phyloP scores from a whole-genome alignment of 2,329 filamentous ascomycete genomes.

The Aurifilum marmelostoma region DNA sequence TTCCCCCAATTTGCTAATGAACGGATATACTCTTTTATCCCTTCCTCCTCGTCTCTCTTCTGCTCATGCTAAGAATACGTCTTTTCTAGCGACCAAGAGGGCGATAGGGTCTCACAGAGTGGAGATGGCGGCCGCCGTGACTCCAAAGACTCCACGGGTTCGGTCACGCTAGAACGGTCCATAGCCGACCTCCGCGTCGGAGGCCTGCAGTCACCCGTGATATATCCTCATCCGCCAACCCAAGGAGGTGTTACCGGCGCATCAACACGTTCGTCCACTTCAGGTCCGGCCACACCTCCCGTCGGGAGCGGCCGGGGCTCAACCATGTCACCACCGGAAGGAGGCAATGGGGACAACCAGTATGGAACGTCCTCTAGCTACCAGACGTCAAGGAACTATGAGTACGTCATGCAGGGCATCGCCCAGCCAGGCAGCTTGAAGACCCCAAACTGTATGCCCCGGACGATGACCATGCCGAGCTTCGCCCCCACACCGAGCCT shows the following conservation, averaged over 20 bases:
- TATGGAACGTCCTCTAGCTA: constrained; percentile 15
- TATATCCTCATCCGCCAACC: constrained; percentile 27
- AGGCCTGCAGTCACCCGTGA: constrained; percentile 12
- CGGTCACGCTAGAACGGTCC: constrained; percentile 15
- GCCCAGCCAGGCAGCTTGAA: constrained; percentile 21
- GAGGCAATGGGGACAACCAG: constrained; percentile 7
- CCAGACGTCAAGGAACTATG: background rate
- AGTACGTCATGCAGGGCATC: constrained; percentile 14
- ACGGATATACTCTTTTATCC: background rate
- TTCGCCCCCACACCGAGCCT: constrained; percentile 34
- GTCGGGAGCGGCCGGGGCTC: constrained; percentile 8
- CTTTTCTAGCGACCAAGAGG: constrained; percentile 48
- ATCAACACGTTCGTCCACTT: constrained; percentile 29
- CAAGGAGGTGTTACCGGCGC: constrained; percentile 24
- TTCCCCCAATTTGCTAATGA: background rate
- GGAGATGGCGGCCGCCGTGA: constrained; percentile 35
- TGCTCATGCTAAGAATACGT: constrained; percentile 25
- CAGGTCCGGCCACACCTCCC: constrained; percentile 32
- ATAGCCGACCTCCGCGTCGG: constrained; percentile 31
- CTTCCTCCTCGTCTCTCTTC: background rate
- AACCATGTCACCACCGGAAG: constrained; percentile 23
- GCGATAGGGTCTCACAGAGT: constrained; percentile 42
- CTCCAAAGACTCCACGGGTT: constrained; percentile 34
- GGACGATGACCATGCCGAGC: constrained; percentile 13
- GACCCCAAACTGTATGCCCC: constrained; percentile 12